A percentile compares a stretch with the other conserved stretches of the same genome.
Evolutionary conservation across 1,139 yeast genomes (phyloP).

Genomic region (Kurtzmaniella quercitrusa): DNA sequence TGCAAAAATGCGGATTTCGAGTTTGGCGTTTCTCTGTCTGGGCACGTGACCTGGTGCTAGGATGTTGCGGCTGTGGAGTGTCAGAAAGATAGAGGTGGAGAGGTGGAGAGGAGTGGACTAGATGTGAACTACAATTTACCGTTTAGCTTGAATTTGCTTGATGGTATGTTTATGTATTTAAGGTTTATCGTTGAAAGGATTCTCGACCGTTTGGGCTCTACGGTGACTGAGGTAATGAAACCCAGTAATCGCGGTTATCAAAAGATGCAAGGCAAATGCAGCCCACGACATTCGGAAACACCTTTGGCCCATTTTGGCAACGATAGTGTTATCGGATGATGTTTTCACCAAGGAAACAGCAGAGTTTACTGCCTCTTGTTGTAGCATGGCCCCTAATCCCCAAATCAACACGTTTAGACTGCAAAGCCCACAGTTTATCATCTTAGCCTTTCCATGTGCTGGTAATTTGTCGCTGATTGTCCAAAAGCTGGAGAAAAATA

Average conservation of each 20-base stretch:
- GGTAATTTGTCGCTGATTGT: constrained; percentile 48
- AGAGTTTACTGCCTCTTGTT: constrained; percentile 55
- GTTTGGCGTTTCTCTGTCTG: not conserved
- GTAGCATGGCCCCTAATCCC: constrained; percentile 70
- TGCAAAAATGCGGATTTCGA: constrained; percentile 1
- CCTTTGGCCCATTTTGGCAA: constrained; percentile 44
- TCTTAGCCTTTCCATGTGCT: constrained; percentile 27
- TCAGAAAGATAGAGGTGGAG: not conserved
- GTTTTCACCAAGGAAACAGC: constrained; percentile 39
- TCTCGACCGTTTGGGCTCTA: not conserved
- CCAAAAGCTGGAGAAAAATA: constrained; percentile 41
- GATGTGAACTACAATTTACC: no score
- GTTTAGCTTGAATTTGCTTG: no score
- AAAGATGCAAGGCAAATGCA: constrained; percentile 40
- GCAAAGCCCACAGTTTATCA: constrained; percentile 30
- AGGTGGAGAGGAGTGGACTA: not conserved
- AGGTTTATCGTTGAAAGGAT: not conserved
- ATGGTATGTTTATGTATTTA: not conserved
- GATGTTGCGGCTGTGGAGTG: not conserved
- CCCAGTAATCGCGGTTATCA: constrained; percentile 21
- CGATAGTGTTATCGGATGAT: constrained; percentile 50
- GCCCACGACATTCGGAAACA: constrained; percentile 64
- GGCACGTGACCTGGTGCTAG: constrained; percentile 1
- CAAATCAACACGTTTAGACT: constrained; percentile 45
- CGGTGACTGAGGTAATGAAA: not conserved